These are phyloP conservation scores for Aspergillus fumigatiaffinis DNA, from an alignment of 2,329 filamentous ascomycete species.

Conservation along the genomic window DNA sequence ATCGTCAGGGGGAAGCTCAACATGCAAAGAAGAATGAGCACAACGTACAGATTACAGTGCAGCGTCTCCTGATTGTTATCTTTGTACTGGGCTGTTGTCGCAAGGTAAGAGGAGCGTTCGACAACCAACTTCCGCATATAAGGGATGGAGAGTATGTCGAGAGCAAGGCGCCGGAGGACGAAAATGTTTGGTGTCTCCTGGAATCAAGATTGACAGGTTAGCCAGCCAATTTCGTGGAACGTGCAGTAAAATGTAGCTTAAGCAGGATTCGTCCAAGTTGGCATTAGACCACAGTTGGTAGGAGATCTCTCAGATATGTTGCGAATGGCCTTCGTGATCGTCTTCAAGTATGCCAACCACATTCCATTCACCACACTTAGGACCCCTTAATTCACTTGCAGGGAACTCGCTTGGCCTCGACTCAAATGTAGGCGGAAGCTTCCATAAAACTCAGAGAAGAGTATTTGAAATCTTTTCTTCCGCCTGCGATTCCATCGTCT, in stretches of 20 bases:
- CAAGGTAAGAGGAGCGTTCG: slow-evolving; percentile 17
- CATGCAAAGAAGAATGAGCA: slow-evolving; percentile 25
- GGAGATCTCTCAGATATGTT: slow-evolving; percentile 13
- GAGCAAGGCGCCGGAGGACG: slow-evolving; percentile 12
- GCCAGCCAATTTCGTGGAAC: slow-evolving; percentile 8
- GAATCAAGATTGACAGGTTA: slow-evolving; percentile 10
- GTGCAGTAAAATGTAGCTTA: background rate
- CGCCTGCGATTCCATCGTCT: background rate
- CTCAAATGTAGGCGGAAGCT: slow-evolving; percentile 3
- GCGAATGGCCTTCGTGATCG: slow-evolving; percentile 13
- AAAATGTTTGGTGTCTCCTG: slow-evolving; percentile 17
- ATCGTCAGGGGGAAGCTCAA: slow-evolving; percentile 35
- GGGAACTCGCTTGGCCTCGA: slow-evolving; percentile 3
- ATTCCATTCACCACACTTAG: slow-evolving; percentile 9
- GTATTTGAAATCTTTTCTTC: slow-evolving; percentile 1
- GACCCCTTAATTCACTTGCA: slow-evolving; percentile 11
- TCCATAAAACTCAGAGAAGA: slow-evolving; percentile 5
- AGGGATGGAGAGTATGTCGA: slow-evolving; percentile 21
- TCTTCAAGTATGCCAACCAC: slow-evolving; percentile 16
- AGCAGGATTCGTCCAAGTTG: background rate
- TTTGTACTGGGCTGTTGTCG: slow-evolving; percentile 23
- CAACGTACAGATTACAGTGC: slow-evolving; percentile 34
- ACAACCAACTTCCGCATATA: slow-evolving; percentile 26
- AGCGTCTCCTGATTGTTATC: slow-evolving; percentile 24
- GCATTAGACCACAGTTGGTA: slow-evolving; percentile 5